Evolutionary conservation across 83 land plant genomes (phyloP), one percentile per base, ranked within the genome.

Genomic region (Picea abies): DNA sequence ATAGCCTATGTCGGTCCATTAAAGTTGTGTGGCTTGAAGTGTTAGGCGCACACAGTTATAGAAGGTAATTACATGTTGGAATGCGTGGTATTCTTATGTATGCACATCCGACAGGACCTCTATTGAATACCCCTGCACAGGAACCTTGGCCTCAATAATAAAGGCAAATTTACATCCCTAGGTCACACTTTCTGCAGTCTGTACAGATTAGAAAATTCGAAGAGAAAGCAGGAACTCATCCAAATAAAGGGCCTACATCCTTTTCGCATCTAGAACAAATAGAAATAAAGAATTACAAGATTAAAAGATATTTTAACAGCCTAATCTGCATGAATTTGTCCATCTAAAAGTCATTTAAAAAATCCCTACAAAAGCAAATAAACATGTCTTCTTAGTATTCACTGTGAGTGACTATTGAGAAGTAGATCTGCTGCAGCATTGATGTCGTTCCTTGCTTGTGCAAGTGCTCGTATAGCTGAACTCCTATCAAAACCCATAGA

Each of bases 401-500:
- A 90, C 32, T 80, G 89, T 6, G 90, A 84, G 76, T 97, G 98
- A 65, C 92, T 79, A 85, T 95, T 98, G 65, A 97, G 91, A 47
- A 97, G 94, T 60, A 97, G 86, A 82, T 93, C 94, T 82, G 99
- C 95, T 52, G 99, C 99, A 3, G 67, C 83, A 81, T 86, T 84
- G 37, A 97, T n/a, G 72, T 97, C 99, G 85, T 97, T 97, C 82
- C 98, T 83, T 29, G 99, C 95, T 37, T 84, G 91, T 79, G 88
- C 73, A 15, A 97, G 88, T 49, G 99, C 99, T 85, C 93, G 99
- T 39, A 95, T 78, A 3, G 98, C 99, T 23, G 86, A 80, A 82
- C 85, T 88, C 76, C 95, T 86, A 69, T 97, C 99, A 84, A 97
- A 97, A n/a, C 99, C 99, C 99, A 97, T 97, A 19, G 98, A 90